Conservation (phyloP, 108 stramenopile genomes). For the Skeletonema tropicum region DNA sequence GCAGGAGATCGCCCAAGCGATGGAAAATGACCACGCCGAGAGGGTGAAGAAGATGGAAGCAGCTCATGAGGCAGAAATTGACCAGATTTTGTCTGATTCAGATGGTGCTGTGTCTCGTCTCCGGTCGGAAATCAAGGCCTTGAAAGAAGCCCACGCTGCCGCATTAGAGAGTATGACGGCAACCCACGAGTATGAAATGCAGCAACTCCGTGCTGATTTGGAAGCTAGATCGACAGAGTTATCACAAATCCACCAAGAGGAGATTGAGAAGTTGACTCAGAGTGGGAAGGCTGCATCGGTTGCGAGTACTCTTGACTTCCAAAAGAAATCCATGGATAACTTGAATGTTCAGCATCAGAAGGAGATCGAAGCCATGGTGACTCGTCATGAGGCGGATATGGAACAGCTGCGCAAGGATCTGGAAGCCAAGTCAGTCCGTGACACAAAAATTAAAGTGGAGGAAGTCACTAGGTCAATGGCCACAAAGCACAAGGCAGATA, state of each 20-base stretch:
- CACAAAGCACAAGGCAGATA: conserved; percentile 24
- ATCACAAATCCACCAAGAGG: conserved; percentile 2
- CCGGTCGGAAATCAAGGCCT: not conserved
- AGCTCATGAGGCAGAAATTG: not conserved
- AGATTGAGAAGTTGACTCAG: conserved; percentile 26
- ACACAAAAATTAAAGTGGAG: not conserved
- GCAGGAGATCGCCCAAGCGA: conserved; percentile 2
- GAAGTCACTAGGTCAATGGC: conserved; percentile 9
- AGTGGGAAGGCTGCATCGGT: conserved; percentile 15
- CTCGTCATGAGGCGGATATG: conserved; percentile 20
- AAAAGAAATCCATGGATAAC: conserved; percentile 22
- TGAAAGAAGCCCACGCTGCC: conserved; percentile 1
- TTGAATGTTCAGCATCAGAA: conserved; percentile 18
- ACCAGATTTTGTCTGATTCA: not conserved
- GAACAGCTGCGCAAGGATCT: conserved; percentile 10
- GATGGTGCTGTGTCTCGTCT: not conserved
- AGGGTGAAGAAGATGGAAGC: conserved; percentile 11
- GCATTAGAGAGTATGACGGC: conserved; percentile 1
- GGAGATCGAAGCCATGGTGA: conserved; percentile 16
- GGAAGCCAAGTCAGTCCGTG: conserved; percentile 2
- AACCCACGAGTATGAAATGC: conserved; percentile 17
- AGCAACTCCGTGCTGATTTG: conserved; percentile 21
- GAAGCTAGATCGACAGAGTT: conserved; percentile 9
- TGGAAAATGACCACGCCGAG: conserved; percentile 7
- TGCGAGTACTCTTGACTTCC: conserved; percentile 4